These are phyloP conservation scores for Uronychia binucleata DNA, from an alignment of 73 alveolate species.

Conservation along the genomic window DNA sequence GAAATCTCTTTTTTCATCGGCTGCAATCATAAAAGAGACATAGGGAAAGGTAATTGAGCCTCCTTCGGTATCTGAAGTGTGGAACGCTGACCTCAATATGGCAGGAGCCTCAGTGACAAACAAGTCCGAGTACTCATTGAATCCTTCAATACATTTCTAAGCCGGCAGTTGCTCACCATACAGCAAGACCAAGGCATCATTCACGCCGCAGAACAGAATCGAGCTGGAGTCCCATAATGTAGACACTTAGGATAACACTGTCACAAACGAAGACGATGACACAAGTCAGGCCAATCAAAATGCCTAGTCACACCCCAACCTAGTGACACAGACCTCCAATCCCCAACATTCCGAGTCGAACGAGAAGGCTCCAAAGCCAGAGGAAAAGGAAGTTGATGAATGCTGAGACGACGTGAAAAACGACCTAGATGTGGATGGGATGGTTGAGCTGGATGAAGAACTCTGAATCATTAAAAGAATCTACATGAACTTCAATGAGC, in stretches of 20 bases:
- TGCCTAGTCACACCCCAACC: not conserved
- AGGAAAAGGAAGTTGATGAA: not conserved
- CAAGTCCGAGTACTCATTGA: not conserved
- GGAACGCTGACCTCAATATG: not conserved
- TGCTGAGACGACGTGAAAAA: not conserved
- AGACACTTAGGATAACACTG: not conserved
- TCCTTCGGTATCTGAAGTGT: not conserved
- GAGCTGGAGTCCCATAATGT: not conserved
- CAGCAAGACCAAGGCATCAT: not conserved
- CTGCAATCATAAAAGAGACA: not conserved
- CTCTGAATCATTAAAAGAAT: not conserved
- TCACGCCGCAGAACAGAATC: not conserved
- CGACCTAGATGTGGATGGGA: too few relatives aligned
- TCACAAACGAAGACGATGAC: not conserved
- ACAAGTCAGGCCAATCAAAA: not conserved
- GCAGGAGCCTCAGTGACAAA: not conserved
- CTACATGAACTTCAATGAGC: not conserved
- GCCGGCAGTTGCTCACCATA: not conserved
- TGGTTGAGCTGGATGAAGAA: conserved; percentile 1
- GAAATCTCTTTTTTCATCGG: too few relatives aligned
- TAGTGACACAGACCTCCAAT: not conserved
- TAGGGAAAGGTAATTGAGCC: not conserved
- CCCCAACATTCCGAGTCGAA: not conserved
- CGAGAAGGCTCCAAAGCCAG: not conserved
- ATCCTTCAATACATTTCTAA: not conserved